Conservation (phyloP, 176 grass and related monocot genomes). For the Aegilops speltoides region DNA sequence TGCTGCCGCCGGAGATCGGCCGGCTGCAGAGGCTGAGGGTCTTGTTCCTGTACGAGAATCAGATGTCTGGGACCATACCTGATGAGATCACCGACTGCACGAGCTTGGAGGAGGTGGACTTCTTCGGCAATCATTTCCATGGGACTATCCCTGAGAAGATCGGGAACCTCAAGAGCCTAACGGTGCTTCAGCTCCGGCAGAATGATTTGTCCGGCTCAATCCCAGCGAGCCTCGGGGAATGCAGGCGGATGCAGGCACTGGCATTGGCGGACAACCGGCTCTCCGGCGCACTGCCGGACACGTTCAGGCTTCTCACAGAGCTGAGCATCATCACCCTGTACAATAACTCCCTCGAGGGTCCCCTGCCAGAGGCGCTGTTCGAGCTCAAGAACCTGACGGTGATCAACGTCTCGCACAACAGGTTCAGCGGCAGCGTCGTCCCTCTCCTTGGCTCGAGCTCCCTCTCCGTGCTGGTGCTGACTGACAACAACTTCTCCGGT, state of each 20-base stretch:
- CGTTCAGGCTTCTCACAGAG: conserved; percentile 52
- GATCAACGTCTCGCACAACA: conserved; percentile 88
- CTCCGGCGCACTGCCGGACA: conserved; percentile 51
- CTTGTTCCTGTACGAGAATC: conserved; percentile 88
- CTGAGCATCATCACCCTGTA: conserved; percentile 81
- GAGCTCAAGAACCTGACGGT: conserved; percentile 69
- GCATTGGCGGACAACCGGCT: conserved; percentile 86
- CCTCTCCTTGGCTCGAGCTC: conserved; percentile 71
- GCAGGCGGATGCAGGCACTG: conserved; percentile 65
- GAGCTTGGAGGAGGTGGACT: conserved; percentile 87
- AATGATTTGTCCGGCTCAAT: conserved; percentile 79
- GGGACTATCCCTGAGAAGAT: conserved; percentile 65
- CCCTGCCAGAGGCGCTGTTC: conserved; percentile 61
- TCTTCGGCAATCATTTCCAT: conserved; percentile 86
- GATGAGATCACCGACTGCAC: conserved; percentile 65
- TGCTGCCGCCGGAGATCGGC: conserved; percentile 67
- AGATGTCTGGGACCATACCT: conserved; percentile 79
- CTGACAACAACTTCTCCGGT: conserved; percentile 78
- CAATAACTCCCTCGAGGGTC: conserved; percentile 80
- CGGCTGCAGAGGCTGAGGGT: conserved; percentile 53
- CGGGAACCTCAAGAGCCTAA: conserved; percentile 68
- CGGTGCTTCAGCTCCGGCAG: conserved; percentile 89
- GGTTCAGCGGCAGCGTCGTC: conserved; percentile 57
- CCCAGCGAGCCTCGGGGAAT: conserved; percentile 72
- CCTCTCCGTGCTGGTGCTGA: conserved; percentile 64